Base-by-base conservation (phyloP, 1,284 basidiomycete species). In the Moesziomyces parantarcticus region DNA sequence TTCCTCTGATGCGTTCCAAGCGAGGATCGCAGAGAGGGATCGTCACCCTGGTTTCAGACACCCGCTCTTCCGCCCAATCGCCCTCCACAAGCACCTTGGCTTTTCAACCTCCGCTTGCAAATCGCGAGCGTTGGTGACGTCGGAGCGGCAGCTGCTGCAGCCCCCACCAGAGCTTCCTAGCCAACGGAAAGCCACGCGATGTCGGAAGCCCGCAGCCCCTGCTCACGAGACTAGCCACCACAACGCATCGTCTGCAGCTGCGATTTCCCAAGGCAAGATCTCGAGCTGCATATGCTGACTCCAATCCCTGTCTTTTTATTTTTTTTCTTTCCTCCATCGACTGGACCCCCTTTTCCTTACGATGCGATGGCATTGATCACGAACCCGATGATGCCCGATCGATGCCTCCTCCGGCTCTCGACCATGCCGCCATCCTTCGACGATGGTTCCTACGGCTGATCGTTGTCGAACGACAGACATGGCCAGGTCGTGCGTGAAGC, bases 401-500 rank as follows among this genome's bases (percentile, higher is more conserved):
- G 34, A 16, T 16, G 3, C 34, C 14, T 36, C 34, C 5, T 29
- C 39, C 25, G 48, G 51, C 9, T 36, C 6, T 29, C 29, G 29
- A 21, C 16, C 21, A 44, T 13, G 50, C 23, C 54, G 36, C 49
- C 36, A 51, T 36, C 22, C 36, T 11, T 32, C 10, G 2, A 8
- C 29, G 21, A 22, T 26, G 39, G 18, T 32, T 36, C 40, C 20
- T 13, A 10, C 34, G 34, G 11, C 13, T 36, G 34, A 42, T 25
- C 52, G 14, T 14, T 42, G 20, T 40, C 14, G 18, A 25, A 25
- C 39, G 23, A 48, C 53, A 72, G 69, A 23, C 69, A 63, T 32
- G 69, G 63, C 18, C 62, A 72, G 32, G 63, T 72, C 1, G 69
- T 72, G 22, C 63, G 58, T 20, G 58, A 72, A 42, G 64, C 76